phyloP scores from a whole-genome alignment of 2,329 filamentous ascomycete genomes.

The Geoglossum cookeanum region DNA sequence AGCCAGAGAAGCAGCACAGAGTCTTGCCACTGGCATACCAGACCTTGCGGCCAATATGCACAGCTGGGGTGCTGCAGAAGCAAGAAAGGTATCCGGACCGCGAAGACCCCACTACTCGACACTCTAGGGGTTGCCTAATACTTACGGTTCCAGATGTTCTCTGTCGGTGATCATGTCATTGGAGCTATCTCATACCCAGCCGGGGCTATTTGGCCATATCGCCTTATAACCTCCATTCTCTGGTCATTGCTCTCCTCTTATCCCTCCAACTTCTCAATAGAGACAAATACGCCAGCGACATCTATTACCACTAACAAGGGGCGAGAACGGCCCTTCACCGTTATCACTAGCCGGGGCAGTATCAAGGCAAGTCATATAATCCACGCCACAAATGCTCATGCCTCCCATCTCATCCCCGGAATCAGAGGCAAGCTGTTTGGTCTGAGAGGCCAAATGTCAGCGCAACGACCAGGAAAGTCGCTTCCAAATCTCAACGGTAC shows the following conservation, averaged over 20 bases:
- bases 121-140: background rate
- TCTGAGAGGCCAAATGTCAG: constrained; percentile 30
- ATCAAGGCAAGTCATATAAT: constrained; percentile 32
- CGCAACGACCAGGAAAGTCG: constrained; percentile 24
- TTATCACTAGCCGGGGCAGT: constrained; percentile 23
- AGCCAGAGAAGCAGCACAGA: constrained; percentile 17
- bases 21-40: constrained; percentile 21
- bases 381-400: constrained; percentile 38
- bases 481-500: constrained; percentile 12
- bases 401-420: constrained; percentile 30
- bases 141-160: constrained; percentile 17
- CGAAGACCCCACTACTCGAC: background rate
- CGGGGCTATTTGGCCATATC: constrained; percentile 32
- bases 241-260: constrained; percentile 21
- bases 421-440: constrained; percentile 28
- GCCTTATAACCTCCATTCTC: constrained; percentile 29
- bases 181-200: constrained; percentile 18
- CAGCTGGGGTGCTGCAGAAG: constrained; percentile 19
- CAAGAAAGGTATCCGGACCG: constrained; percentile 13
- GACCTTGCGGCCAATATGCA: constrained; percentile 19
- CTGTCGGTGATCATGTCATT: constrained; percentile 17
- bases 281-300: constrained; percentile 21
- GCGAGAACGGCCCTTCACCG: background rate
- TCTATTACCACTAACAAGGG: constrained; percentile 10
- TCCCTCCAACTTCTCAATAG: constrained; percentile 19